Evolutionary conservation across 345 rosid genomes (phyloP), one percentile per base, ranked within the genome.

Genomic region (Brassica napus): DNA sequence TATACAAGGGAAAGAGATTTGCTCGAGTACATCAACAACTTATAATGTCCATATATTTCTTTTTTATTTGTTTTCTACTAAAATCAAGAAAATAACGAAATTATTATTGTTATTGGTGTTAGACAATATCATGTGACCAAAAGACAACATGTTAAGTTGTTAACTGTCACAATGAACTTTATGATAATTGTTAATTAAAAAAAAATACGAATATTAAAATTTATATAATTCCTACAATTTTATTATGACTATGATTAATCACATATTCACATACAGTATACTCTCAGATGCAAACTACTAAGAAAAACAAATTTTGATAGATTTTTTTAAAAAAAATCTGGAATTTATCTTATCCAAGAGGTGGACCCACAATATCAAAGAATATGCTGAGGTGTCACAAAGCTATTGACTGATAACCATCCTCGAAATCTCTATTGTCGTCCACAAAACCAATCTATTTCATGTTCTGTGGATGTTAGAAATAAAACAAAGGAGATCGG

Each of bases 351-450:
- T 80, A 80, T 80, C 83, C 75, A 80, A 63, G 21, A 58, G 8
- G 10, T 42, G 6, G 81, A 59, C 81, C 91, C 86, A 87, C 91
- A 64, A 77, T 86, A 92, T 89, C 97, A 87, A 83, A 18, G 59
- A 5, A 82, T 35, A 74, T 5, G 76, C 76, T 76, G 8, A 87
- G 85, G 87, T 91, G 97, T 85, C 97, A 69, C 11, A 65, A 80
- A 52, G 4, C 86, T 69, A 90, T 88, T 92, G 97, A 76, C 28
- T 18, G 16, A 2, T 63, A 49, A 67, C 76, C 82, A 86, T 77
- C 92, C 85, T 60, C 6, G 83, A 65, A 84, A 87, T 87, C 89
- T 84, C 83, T 74, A 6, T 23, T 69, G 71, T 39, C 82, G 77
- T 75, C 92, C 93, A 84, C 89, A 82, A 82, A 79, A 84, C 84